phyloP scores from a whole-genome alignment of 2,329 filamentous ascomycete species.

The Ceratocystis ficicola region DNA sequence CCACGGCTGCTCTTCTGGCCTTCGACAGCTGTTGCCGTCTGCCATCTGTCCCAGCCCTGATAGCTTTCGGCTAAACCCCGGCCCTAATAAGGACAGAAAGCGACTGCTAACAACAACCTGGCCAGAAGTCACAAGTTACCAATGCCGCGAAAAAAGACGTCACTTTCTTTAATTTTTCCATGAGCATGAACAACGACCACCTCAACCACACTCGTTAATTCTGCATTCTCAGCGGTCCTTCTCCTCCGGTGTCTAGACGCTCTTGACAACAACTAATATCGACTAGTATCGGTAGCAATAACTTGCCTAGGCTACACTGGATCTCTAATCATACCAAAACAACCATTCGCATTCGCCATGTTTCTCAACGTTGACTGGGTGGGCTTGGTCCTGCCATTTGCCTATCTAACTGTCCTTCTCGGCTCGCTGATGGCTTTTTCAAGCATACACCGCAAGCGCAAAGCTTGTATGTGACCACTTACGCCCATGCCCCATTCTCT shows the following conservation, averaged over 20 bases:
- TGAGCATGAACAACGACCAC: not conserved
- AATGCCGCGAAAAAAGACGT: constrained; percentile 13
- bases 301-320: not conserved
- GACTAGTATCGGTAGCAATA: not conserved
- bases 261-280: not conserved
- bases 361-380: constrained; percentile 59
- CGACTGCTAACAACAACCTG: constrained; percentile 15
- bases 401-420: constrained; percentile 77
- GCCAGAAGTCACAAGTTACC: constrained; percentile 11
- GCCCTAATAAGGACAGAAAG: constrained; percentile 6
- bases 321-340: constrained; percentile 21
- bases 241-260: not conserved
- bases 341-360: constrained; percentile 29
- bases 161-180: constrained; percentile 13
- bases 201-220: constrained; percentile 11
- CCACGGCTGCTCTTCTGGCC: too few species aligned
- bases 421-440: constrained; percentile 88
- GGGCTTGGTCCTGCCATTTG: constrained; percentile 72
- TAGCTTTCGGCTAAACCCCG: constrained; percentile 10
- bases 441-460: constrained; percentile 82
- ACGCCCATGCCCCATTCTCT: not conserved
- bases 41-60: not conserved
- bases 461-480: constrained; percentile 50
- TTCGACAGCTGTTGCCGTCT: not conserved
- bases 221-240: constrained; percentile 2